Percentiles rank a stretch among this genome's conserved stretches.
These are phyloP conservation scores for Paecilomyces dactylethromorphus DNA, from an alignment of 2,329 filamentous ascomycete genomes.

Conservation along the genomic window DNA sequence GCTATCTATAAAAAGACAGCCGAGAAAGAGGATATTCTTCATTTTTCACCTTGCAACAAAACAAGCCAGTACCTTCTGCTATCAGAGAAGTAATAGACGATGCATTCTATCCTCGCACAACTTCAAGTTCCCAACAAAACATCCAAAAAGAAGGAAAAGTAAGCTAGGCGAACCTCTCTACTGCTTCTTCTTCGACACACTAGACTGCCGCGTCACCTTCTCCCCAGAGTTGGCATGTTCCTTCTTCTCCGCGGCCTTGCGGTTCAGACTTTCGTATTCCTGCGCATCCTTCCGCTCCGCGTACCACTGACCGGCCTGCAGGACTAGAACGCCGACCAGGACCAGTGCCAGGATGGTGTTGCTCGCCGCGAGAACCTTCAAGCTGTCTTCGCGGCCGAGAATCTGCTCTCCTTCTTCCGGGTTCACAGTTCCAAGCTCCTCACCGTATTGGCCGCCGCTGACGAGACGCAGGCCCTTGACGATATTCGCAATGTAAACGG, in stretches of 20 bases:
- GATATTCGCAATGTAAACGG: conserved; percentile 93
- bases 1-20: not conserved
- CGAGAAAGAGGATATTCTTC: not conserved
- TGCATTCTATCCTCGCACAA: not conserved
- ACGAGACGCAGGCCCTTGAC: conserved; percentile 88
- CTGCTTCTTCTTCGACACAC: conserved; percentile 24
- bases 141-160: not conserved
- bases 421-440: conserved; percentile 26
- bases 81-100: not conserved
- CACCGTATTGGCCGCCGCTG: conserved; percentile 61
- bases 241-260: conserved; percentile 28
- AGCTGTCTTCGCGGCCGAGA: conserved; percentile 76
- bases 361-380: conserved; percentile 86
- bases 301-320: conserved; percentile 98
- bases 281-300: conserved; percentile 87
- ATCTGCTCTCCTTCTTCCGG: conserved; percentile 56
- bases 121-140: not conserved
- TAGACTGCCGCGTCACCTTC: conserved; percentile 17
- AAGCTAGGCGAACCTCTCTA: conserved; percentile 7
- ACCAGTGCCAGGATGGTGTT: conserved; percentile 95
- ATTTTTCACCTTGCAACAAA: not conserved
- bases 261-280: conserved; percentile 62
- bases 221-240: conserved; percentile 5
- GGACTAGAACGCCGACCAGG: conserved; percentile 78
- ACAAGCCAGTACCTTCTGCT: not conserved